phyloP scores from a whole-genome alignment of 2,329 filamentous ascomycete species.

The Alternaria burnsii region DNA sequence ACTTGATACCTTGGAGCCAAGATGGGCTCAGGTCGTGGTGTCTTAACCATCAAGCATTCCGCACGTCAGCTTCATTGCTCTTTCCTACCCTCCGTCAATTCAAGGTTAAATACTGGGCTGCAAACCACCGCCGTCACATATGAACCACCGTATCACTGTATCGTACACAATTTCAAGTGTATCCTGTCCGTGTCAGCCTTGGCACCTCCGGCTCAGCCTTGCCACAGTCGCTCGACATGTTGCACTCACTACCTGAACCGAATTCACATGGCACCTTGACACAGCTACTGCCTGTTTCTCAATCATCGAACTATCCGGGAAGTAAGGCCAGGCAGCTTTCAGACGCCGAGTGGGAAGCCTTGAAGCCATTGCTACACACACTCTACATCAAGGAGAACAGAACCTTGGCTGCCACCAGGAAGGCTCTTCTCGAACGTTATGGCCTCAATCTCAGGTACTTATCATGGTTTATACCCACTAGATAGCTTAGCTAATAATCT shows the following conservation, averaged over 20 bases:
- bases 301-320: background rate
- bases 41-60: background rate
- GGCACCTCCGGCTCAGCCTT: background rate
- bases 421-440: background rate
- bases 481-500: background rate
- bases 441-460: background rate
- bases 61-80: background rate
- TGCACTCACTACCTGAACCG: background rate
- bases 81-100: background rate
- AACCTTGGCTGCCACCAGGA: background rate
- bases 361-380: background rate
- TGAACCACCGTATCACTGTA: background rate
- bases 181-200: background rate
- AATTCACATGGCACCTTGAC: background rate
- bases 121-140: background rate
- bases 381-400: background rate
- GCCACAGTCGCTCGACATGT: background rate
- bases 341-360: background rate
- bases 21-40: background rate
- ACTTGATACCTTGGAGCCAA: background rate
- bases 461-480: rapidly evolving
- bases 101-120: background rate
- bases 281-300: background rate
- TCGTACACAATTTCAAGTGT: rapidly evolving
- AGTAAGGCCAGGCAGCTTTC: background rate